Evolutionary conservation across 2,329 filamentous ascomycete species (phyloP), one percentile per base, ranked within the genome.

Genomic region (Chaetomium strumarium): DNA sequence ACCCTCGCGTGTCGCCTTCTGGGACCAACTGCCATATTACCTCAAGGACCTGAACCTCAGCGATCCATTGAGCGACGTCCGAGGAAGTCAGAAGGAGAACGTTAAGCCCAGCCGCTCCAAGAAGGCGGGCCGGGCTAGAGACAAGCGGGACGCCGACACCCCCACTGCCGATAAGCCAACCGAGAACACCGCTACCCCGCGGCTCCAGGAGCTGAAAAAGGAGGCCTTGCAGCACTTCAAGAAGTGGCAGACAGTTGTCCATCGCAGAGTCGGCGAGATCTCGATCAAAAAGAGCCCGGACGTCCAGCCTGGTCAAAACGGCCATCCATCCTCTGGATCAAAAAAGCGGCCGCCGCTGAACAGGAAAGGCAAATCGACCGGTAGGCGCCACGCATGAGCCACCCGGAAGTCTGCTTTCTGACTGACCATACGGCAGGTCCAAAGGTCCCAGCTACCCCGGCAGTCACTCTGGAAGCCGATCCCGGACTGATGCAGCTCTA

Each of bases 221-320:
- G 83, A 86, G 49, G 78, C 84, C 1, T 66, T 95, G 5, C 71
- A 76, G 7, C 83, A 85, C 64, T 95, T 92, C 65, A 83, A 86
- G 53, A 85, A 89, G 58, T 97, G 92, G 92, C 81, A 88, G 62
- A 76, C 81, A 6, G 74, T 75, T 12, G 80, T 96, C 10, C 72
- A 88, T 38, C 77, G 81, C 52, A 80, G 90, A 13, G 73, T 95
- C 20, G 80, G 83, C 16, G 85, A 93, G 34, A 77, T 90, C 16
- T 76, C 78, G 39, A 74, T 80, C 56, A 66, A 73, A 30, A 75
- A 72, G 48, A 75, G 78, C 53, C 59, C 61, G 48, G 64, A 56
- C 55, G 34, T 42, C 12, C 58, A 57, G n/a, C 38, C 62, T 60
- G 56, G 59, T 62, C 39, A 57, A n/a, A 36, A 61, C 60, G 57